Evolutionary conservation across 2,329 filamentous ascomycete genomes (phyloP).

Genomic region (Colletotrichum euphorbiae): DNA sequence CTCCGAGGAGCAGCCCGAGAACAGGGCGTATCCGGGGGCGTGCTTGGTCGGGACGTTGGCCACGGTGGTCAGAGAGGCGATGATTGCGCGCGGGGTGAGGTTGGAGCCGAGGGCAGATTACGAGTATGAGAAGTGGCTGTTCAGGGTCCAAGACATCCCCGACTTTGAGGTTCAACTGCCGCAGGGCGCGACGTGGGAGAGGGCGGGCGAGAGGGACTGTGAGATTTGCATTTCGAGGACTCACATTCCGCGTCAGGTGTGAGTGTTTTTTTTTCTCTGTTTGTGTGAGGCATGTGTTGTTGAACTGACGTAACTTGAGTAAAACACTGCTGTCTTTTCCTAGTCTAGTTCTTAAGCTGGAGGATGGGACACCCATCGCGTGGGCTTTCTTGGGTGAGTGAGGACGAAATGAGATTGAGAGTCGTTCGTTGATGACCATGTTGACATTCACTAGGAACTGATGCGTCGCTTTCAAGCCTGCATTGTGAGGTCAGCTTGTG

Average conservation of each 20-base stretch:
- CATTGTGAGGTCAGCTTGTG: slow-evolving; percentile 63
- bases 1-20: slow-evolving; percentile 41
- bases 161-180: slow-evolving; percentile 49
- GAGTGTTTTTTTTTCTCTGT: slow-evolving; percentile 44
- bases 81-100: slow-evolving; percentile 32
- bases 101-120: slow-evolving; percentile 46
- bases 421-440: not conserved
- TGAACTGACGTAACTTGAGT: slow-evolving; percentile 43
- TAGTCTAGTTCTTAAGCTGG: slow-evolving; percentile 58
- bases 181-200: slow-evolving; percentile 66
- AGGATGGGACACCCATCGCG: slow-evolving; percentile 64
- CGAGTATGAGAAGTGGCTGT: slow-evolving; percentile 69
- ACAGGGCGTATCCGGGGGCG: slow-evolving; percentile 43
- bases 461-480: slow-evolving; percentile 70
- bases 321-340: slow-evolving; percentile 58
- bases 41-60: slow-evolving; percentile 54
- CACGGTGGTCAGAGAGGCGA: slow-evolving; percentile 43
- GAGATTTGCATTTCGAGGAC: slow-evolving; percentile 66
- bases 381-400: slow-evolving; percentile 70
- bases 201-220: slow-evolving; percentile 64
- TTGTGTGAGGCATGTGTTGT: not conserved
- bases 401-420: too few relatives aligned
- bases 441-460: slow-evolving; percentile 57
- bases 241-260: slow-evolving; percentile 66
- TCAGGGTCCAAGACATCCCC: slow-evolving; percentile 60